These are phyloP conservation scores for Artemisia annua DNA, from an alignment of 129 eudicot genomes.

Conservation along the genomic window DNA sequence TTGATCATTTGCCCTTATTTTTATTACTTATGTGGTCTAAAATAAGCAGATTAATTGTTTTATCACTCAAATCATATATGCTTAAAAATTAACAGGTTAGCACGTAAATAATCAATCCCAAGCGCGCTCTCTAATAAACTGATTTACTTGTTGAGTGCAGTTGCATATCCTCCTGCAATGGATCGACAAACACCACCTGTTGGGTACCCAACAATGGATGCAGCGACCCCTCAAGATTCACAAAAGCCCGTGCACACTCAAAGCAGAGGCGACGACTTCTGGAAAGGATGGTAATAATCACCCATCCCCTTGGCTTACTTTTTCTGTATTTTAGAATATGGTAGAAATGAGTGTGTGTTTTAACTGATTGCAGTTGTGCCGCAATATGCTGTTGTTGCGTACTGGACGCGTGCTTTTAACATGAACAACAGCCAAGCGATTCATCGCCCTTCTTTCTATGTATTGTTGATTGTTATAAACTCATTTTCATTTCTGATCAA, in stretches of 20 bases:
- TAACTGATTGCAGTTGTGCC: constrained; percentile 15
- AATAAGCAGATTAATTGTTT: no score
- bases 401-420: constrained; percentile 7
- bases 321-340: not conserved
- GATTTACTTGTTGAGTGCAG: not conserved
- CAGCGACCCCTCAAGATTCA: not conserved
- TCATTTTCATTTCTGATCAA: no score
- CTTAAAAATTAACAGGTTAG: no score
- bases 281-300: constrained; percentile 12
- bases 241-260: not conserved
- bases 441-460: not conserved
- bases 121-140: not conserved
- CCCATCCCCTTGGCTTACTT: not conserved
- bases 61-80: no score
- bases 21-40: no score
- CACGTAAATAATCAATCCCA: no score
- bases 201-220: not conserved
- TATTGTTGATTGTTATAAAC: no score
- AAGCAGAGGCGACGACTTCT: constrained; percentile 7
- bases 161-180: constrained; percentile 13
- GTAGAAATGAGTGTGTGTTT: not conserved
- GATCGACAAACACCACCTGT: constrained; percentile 15
- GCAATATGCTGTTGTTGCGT: constrained; percentile 17
- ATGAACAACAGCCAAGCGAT: not conserved
- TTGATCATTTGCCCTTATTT: no score